These are phyloP conservation scores for Ogataea saltuana DNA, from an alignment of 805 yeast genomes.

Conservation along the genomic window DNA sequence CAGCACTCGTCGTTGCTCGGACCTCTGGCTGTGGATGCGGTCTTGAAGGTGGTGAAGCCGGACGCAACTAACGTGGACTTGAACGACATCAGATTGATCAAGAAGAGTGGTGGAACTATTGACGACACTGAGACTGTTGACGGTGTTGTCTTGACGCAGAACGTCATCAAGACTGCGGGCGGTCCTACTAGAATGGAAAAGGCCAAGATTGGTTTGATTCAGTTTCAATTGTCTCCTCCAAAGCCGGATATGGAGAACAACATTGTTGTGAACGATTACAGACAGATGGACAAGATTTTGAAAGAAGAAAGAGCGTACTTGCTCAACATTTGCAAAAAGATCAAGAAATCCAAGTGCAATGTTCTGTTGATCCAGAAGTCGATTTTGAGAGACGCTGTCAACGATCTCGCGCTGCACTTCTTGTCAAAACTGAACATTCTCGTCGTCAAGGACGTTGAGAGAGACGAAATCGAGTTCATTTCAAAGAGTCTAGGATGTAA, in stretches of 20 bases:
- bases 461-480: slow-evolving; percentile 94
- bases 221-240: slow-evolving; percentile 94
- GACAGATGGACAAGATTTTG: slow-evolving; percentile 98
- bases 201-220: slow-evolving; percentile 86
- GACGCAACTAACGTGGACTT: slow-evolving; percentile 73
- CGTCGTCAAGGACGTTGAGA: slow-evolving; percentile 93
- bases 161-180: slow-evolving; percentile 85
- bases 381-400: slow-evolving; percentile 92
- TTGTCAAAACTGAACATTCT: slow-evolving; percentile 87
- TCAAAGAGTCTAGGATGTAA: slow-evolving; percentile 84
- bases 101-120: slow-evolving; percentile 96
- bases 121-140: slow-evolving; percentile 92
- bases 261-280: slow-evolving; percentile 94
- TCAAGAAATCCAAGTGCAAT: slow-evolving; percentile 95
- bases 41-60: slow-evolving; percentile 58
- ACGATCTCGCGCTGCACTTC: slow-evolving; percentile 92
- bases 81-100: slow-evolving; percentile 82
- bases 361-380: slow-evolving; percentile 88
- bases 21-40: slow-evolving; percentile 93
- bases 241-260: slow-evolving; percentile 98
- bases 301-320: slow-evolving; percentile 97
- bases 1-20: slow-evolving; percentile 85
- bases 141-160: slow-evolving; percentile 93
- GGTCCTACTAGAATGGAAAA: slow-evolving; percentile 95
- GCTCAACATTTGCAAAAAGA: slow-evolving; percentile 91